A percentile compares a stretch with the other conserved stretches of the same genome.
phyloP scores from a whole-genome alignment of 129 eudicot genomes.

The Mikania micrantha region DNA sequence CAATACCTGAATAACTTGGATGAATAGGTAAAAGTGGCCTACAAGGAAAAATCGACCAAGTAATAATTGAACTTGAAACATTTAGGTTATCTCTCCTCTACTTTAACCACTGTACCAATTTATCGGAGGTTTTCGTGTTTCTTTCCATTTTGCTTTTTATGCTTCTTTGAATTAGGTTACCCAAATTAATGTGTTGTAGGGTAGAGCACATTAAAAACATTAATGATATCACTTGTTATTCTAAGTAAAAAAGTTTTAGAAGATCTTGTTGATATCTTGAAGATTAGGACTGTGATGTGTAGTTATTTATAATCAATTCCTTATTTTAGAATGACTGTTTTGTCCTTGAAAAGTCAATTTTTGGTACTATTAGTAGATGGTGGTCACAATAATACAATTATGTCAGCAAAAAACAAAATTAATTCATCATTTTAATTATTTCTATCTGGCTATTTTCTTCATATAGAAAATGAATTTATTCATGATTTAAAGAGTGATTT shows the following conservation, averaged over 20 bases:
- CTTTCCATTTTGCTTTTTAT: neutral
- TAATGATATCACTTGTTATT: neutral
- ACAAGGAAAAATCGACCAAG: no score
- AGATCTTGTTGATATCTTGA: constrained; percentile 18
- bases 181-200: no score
- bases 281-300: constrained; percentile 18
- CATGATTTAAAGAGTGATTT: constrained; percentile 9
- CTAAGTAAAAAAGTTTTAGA: neutral
- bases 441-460: neutral
- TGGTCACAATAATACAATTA: constrained; percentile 16
- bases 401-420: neutral
- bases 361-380: constrained; percentile 10
- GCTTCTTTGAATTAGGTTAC: neutral
- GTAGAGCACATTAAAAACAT: no score
- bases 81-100: no score
- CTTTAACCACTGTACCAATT: no score
- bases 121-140: no score
- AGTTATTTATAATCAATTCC: constrained; percentile 1
- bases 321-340: constrained; percentile 14
- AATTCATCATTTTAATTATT: constrained; percentile 12
- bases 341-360: constrained; percentile 24
- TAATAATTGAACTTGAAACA: no score
- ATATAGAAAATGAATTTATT: constrained; percentile 17
- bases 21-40: no score
- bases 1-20: no score